Evolutionary conservation across 805 yeast species (phyloP).

Genomic region (Nakazawaea holstii): DNA sequence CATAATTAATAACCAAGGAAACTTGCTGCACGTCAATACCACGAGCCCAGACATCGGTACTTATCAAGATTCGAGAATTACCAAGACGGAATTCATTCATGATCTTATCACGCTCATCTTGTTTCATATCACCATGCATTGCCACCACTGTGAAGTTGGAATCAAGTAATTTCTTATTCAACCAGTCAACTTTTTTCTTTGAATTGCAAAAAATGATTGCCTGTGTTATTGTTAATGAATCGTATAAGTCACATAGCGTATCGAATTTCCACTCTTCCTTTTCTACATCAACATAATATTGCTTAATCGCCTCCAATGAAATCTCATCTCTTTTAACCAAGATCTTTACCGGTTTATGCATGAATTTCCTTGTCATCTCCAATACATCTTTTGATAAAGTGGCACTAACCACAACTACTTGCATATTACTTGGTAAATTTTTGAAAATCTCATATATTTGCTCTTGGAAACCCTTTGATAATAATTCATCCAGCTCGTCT

Average conservation of each 20-base stretch:
- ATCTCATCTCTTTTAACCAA: slow-evolving; percentile 94
- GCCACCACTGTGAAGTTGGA: slow-evolving; percentile 88
- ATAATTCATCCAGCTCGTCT: slow-evolving; percentile 98
- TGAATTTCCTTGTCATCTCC: slow-evolving; percentile 86
- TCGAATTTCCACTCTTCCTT: slow-evolving; percentile 93
- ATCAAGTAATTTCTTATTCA: slow-evolving; percentile 66
- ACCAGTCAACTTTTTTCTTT: slow-evolving; percentile 87
- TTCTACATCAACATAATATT: slow-evolving; percentile 85
- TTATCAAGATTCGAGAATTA: slow-evolving; percentile 83
- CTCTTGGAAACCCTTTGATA: slow-evolving; percentile 88
- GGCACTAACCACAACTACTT: slow-evolving; percentile 92
- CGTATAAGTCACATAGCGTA: slow-evolving; percentile 91
- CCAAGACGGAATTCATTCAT: slow-evolving; percentile 97
- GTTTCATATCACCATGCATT: slow-evolving; percentile 96
- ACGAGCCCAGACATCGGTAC: slow-evolving; percentile 95
- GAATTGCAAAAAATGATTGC: slow-evolving; percentile 98
- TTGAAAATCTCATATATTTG: slow-evolving; percentile 93
- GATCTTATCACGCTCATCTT: slow-evolving; percentile 86
- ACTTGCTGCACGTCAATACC: slow-evolving; percentile 99
- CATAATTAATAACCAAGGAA: slow-evolving; percentile 90
- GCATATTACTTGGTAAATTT: slow-evolving; percentile 81
- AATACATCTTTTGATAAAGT: slow-evolving; percentile 92
- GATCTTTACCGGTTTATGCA: slow-evolving; percentile 91
- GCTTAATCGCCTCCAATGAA: slow-evolving; percentile 93
- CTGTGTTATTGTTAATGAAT: slow-evolving; percentile 92